Percentiles rank a stretch among this genome's conserved stretches.
phyloP scores from a whole-genome alignment of 768 basidiomycete species.

The Hygrophoropsis aurantiaca region DNA sequence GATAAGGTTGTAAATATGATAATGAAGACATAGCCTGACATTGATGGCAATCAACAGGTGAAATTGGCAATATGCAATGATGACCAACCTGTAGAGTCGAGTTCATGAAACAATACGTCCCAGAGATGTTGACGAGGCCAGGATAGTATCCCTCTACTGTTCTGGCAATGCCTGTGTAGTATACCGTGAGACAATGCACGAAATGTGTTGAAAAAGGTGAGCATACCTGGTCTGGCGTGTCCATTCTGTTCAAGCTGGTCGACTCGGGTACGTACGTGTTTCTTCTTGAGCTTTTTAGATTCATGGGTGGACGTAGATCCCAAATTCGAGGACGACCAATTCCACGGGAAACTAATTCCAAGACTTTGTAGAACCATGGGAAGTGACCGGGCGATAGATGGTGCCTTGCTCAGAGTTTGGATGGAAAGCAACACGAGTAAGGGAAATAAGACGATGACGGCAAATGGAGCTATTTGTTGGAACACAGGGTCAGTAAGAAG shows the following conservation, averaged over 20 bases:
- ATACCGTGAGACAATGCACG: background rate
- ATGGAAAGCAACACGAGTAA: constrained; percentile 30
- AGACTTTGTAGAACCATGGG: constrained; percentile 61
- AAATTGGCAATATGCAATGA: background rate
- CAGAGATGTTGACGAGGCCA: constrained; percentile 92
- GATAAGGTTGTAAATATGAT: constrained; percentile 75
- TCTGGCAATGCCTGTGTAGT: constrained; percentile 6
- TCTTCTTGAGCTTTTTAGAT: constrained; percentile 49
- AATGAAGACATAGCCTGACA: constrained; percentile 87
- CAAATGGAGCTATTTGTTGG: constrained; percentile 58
- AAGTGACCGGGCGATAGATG: constrained; percentile 26
- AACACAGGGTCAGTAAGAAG: constrained; percentile 40
- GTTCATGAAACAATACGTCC: constrained; percentile 97
- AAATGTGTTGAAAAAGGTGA: background rate
- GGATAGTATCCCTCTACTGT: constrained; percentile 62
- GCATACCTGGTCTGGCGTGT: constrained; percentile 29
- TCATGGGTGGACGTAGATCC: constrained; percentile 24
- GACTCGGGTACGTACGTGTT: constrained; percentile 48
- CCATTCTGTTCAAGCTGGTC: constrained; percentile 54
- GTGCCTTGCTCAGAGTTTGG: constrained; percentile 24
- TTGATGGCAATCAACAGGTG: constrained; percentile 2
- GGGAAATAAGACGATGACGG: constrained; percentile 49
- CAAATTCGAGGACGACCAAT: constrained; percentile 45
- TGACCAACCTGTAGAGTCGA: constrained; percentile 81
- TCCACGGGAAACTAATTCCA: constrained; percentile 60